A percentile compares a stretch with the other conserved stretches of the same genome.
Conservation (phyloP, 1,284 basidiomycete species). For the Mycosarcoma mackinlayi region DNA sequence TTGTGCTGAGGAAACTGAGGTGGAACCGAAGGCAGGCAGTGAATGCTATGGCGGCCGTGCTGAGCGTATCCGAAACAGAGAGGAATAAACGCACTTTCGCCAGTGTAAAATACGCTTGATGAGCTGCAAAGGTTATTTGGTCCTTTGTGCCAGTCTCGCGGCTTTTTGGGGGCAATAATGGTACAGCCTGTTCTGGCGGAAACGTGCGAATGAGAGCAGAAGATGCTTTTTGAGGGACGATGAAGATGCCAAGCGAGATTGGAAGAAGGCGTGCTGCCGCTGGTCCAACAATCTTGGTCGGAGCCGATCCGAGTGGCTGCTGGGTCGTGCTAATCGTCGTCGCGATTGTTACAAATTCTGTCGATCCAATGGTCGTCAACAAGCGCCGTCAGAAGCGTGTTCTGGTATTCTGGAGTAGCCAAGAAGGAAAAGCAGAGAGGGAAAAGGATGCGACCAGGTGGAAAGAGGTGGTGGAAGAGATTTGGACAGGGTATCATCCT, state of each 20-base stretch:
- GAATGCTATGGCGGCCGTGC: no score
- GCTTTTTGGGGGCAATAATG: background rate
- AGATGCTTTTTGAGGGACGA: no score
- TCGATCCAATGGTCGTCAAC: no score
- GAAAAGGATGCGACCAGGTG: background rate
- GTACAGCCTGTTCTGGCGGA: background rate
- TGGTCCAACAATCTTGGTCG: background rate
- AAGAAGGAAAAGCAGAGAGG: background rate
- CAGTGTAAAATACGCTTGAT: background rate
- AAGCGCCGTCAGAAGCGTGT: no score
- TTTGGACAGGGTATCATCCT: background rate
- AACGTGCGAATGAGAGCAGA: no score
- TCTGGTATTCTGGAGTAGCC: no score
- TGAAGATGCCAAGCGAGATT: no score
- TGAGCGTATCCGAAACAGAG: no score
- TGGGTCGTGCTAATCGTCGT: background rate
- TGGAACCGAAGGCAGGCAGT: no score
- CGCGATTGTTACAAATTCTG: no score
- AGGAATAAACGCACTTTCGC: no score
- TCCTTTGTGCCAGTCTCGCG: background rate
- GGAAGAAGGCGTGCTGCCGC: background rate
- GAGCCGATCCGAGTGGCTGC: constrained; percentile 2
- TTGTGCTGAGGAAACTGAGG: background rate
- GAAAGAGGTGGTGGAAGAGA: background rate
- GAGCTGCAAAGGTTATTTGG: background rate